Base-by-base conservation (phyloP, 176 grass and related monocot genomes). In the Tuctoria greenei region DNA sequence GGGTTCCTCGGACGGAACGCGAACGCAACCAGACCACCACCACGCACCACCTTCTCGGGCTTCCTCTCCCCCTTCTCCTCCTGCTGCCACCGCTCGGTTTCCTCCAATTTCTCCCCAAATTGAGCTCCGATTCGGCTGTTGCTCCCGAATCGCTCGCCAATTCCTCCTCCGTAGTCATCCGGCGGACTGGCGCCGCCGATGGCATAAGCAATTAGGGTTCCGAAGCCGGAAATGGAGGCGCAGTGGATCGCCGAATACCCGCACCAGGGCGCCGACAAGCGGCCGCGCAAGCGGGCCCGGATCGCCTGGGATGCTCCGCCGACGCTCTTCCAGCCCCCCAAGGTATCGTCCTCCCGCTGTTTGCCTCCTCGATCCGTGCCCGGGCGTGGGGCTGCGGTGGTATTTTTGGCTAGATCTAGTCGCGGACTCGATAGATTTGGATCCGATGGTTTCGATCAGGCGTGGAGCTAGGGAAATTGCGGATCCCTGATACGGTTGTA, bases 201-300 rank as follows among this genome's bases (percentile, higher is more conserved):
- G 86, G 81, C 24, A 27, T 88, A 26, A 83, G 50, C 11, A 4
- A 13, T 52, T 39, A 26, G 38, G 68, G 79, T 63, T 75, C 21
- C 61, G 35, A 71, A 87, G 39, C 77, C 26, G 73, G 71, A 42
- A 73, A 97, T 97, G 94, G 86, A 93, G 81, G 92, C 91, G 17
- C 94, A 91, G 84, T 92, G 91, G 94, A 77, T 97, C 38, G 81
- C 84, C 42, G 94, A 97, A 62, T 87, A 87, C 69, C 84, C 94
- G 74, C 86, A 92, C 72, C 91, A 83, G 84, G 62, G 61, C 57
- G 62, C 74, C 20, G 91, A 93, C 64, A 89, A 89, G 74, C 86
- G 91, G 66, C 94, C 94, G 63, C 86, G 91, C 40, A 97, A 97
- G 88, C 86, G 94, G 41, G 71, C 75, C 10, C 78, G 94, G 21